Conservation (phyloP, 257 asterid species). For the Parsonsia alboflavescens region DNA sequence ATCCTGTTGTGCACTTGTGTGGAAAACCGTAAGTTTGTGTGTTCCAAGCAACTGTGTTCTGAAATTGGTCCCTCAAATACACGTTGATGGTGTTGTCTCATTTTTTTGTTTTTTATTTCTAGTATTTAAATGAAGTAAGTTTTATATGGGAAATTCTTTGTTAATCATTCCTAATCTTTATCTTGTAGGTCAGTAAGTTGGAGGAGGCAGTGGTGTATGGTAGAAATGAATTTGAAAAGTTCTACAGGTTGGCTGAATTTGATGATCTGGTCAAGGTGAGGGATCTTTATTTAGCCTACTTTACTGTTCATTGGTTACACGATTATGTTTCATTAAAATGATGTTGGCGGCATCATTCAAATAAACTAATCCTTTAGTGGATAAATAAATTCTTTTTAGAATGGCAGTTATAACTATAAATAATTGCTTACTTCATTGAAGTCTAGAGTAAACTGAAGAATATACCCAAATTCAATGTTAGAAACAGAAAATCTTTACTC, state of each 20-base stretch:
- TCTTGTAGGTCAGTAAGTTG: constrained; percentile 52
- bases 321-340: neutral
- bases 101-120: neutral
- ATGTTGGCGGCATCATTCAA: neutral
- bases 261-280: constrained; percentile 68
- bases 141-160: neutral
- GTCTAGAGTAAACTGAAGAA: neutral
- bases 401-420: neutral
- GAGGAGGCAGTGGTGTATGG: constrained; percentile 73
- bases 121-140: neutral
- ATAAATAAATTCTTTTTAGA: neutral
- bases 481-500: neutral
- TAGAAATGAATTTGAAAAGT: constrained; percentile 62
- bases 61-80: neutral
- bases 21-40: neutral
- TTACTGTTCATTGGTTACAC: neutral
- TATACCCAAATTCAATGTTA: neutral
- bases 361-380: neutral
- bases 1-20: neutral
- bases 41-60: neutral
- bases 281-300: neutral
- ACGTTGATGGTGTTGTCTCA: neutral
- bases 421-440: neutral
- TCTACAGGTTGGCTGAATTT: constrained; percentile 46
- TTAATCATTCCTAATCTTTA: neutral